Base-by-base conservation (phyloP, 2,329 filamentous ascomycete species). In the Tetracladium maxilliforme region DNA sequence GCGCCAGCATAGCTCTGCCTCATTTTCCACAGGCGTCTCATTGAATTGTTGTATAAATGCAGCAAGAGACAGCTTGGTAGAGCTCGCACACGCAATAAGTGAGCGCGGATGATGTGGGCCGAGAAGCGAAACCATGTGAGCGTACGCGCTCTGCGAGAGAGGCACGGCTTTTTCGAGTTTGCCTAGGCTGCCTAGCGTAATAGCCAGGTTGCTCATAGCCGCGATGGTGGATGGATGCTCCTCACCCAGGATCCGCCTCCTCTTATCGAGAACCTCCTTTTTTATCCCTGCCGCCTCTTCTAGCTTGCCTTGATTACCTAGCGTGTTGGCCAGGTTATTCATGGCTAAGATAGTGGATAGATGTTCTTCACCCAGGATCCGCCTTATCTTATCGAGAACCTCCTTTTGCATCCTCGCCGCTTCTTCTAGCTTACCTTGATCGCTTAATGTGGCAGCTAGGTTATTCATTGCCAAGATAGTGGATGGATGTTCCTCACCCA, bases 271-370 rank as follows among this genome's bases (percentile, higher is more conserved):
- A 24, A 24, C 23, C 16, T 24, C 23, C 26, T 32, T 18, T 18
- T 34, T 38, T 32, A 40, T 39, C 17, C 33, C 16, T 27, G 39
- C 37, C 22, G 39, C 37, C 31, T 38, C 33, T n/a, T 29, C 22
- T 11, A 40, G 33, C 34, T 38, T 38, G 21, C 36, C 36, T 24
- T 39, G 37, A 12, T 36, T 15, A 1, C 10, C 3, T 4, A 33
- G 25, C 8, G 23, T 24, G 8, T 9, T 10, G 9, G 23, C 4
- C 8, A 24, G 23, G 14, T 24, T 24, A 18, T 10, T 14, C 23
- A 24, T 18, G 16, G 23, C 16, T 15, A 15, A 10, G 12, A 24
- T 11, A 5, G 23, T 24, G 23, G 14, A 13, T 17, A 15, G 23
- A 16, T 24, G 23, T n/a, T 16, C 7, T 8, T 15, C 13, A 6